Base-by-base conservation (phyloP, 495 filamentous ascomycete species). In the Wilcoxina mikolae region DNA sequence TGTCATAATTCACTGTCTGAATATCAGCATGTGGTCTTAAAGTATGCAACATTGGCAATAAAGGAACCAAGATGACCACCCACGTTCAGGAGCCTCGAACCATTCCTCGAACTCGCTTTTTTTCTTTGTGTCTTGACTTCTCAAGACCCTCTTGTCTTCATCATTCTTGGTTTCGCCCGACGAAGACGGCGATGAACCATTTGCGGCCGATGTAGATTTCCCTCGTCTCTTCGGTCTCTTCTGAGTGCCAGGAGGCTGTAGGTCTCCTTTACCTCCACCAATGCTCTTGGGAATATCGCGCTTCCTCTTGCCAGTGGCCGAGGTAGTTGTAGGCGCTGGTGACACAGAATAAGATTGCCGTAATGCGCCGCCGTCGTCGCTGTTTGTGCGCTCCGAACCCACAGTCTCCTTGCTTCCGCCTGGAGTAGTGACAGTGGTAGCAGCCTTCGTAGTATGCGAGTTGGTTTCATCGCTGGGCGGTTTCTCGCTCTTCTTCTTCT, bases 231-330 rank as follows among this genome's bases (percentile, higher is more conserved):
- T 35, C 31, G 39, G 11, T 45, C 41, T 45, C 38, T 41, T 43
- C 31, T 38, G 35, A 46, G 49, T 55, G 50, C 38, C 57, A 42
- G 20, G 60, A 44, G 52, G 57, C 54, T 52, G 39, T 28, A 65
- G 39, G 53, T 64, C 57, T 50, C 62, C 62, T 51, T 65, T 65
- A 55, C 62, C 62, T 31, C 62, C 62, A 11, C 60, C 62, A 44
- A 65, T 64, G 20, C 57, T 60, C 35, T 55, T 60, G 17, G 57
- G 57, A 49, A 57, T 38, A 9, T 27, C 26, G 38, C 60, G 60
- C 27, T 65, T 65, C 25, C 62, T 46, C 52, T 65, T 65, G 25
- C 44, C 49, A 33, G 43, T 26, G 45, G n/a, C n/a, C n/a, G 9
- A 45, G 42, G 12, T 20, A 5, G 18, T 61, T 23, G 58, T 33